phyloP scores from a whole-genome alignment of 176 grass and related monocot genomes.

The Oryza coarctata region DNA sequence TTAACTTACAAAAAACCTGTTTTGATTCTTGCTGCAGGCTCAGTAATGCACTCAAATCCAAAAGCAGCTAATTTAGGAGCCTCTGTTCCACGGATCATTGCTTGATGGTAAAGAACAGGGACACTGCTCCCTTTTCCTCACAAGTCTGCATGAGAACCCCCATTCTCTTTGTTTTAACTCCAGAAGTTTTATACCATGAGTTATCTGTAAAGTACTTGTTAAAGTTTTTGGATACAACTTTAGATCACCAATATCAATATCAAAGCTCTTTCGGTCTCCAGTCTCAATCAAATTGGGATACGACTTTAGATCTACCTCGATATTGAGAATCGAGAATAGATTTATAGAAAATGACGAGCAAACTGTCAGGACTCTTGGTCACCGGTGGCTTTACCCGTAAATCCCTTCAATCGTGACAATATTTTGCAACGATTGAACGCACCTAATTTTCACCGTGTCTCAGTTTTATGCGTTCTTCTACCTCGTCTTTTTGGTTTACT shows the following conservation, averaged over 20 bases:
- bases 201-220: slow-evolving; percentile 57
- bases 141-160: slow-evolving; percentile 14
- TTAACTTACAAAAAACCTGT: neutral
- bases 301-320: slow-evolving; percentile 44
- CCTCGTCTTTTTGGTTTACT: neutral
- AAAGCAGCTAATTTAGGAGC: slow-evolving; percentile 66
- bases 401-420: slow-evolving; percentile 22
- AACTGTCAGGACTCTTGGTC: slow-evolving; percentile 24
- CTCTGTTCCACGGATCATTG: slow-evolving; percentile 22
- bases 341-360: slow-evolving; percentile 45
- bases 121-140: neutral
- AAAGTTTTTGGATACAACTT: slow-evolving; percentile 36
- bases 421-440: slow-evolving; percentile 11
- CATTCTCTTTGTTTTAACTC: slow-evolving; percentile 50
- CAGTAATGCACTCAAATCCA: slow-evolving; percentile 86
- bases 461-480: neutral
- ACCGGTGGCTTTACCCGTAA: slow-evolving; percentile 23
- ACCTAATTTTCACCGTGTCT: neutral
- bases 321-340: slow-evolving; percentile 43
- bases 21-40: slow-evolving; percentile 67
- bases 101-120: slow-evolving; percentile 35
- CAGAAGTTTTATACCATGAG: slow-evolving; percentile 31
- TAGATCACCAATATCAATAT: no score
- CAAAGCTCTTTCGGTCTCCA: no score
- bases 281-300: no score